Base-by-base conservation (phyloP, 176 grass and related monocot species). In the Carex myosuroides region DNA sequence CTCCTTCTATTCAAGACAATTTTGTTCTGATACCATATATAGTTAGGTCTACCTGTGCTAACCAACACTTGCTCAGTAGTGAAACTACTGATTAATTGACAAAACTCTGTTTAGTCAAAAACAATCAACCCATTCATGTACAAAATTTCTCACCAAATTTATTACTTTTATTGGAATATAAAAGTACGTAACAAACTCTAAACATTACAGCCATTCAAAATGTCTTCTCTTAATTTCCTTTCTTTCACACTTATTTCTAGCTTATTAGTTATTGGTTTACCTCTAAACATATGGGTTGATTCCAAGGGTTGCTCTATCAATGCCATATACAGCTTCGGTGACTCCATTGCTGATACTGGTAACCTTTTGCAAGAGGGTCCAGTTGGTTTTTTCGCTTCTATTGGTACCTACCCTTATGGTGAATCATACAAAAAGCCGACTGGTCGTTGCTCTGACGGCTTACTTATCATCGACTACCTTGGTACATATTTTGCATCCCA, bases 261-360 rank as follows among this genome's bases (percentile, higher is more conserved):
- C 55, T 61, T 75, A 52, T 22, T 75, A 86, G 61, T 41, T 11
- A 3, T n/a, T 41, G 7, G 14, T 79, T 8, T 13, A 21, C 74
- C 11, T 63, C 39, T 54, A 81, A 18, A 60, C 14, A 60, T 41
- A 75, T 58, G 30, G 18, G 89, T 81, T 53, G 35, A 80, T 80
- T 79, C 53, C 64, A 69, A 83, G 37, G 83, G 79, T 18, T 98
- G 95, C 18, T 91, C 90, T 24, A 17, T 98, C 20, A 56, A 91
- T 67, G 91, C 95, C 8, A 98, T 98, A 79, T 98, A 98, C 84
- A 98, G 95, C 79, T 98, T 94, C 14, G 95, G 95, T 12, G 92
- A 98, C 86, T 98, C 95, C 46, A 94, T 98, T 48, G 91, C 95
- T 0, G 95, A 98, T 90, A 98, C 95, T 7, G 95, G 95, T 46